Conservation (phyloP, 768 basidiomycete genomes). For the Astraeus odoratus region DNA sequence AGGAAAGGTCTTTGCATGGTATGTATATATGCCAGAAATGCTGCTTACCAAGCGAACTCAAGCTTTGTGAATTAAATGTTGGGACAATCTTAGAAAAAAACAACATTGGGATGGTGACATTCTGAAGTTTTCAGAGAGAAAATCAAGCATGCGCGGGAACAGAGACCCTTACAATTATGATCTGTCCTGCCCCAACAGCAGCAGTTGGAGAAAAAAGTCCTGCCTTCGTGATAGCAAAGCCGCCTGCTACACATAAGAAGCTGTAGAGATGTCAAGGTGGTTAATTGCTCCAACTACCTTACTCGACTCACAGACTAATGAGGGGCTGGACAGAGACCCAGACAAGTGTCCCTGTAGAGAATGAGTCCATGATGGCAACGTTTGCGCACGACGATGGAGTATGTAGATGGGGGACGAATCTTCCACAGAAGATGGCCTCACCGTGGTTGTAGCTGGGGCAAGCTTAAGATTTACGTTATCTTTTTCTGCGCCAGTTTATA, state of each 20-base stretch:
- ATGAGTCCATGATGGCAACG: conserved; percentile 10
- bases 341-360: conserved; percentile 40
- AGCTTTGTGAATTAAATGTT: conserved; percentile 52
- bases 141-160: neutral
- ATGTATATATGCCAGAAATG: neutral
- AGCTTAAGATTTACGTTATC: too few relatives aligned
- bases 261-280: conserved; percentile 28
- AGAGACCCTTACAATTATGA: conserved; percentile 38
- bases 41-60: conserved; percentile 43
- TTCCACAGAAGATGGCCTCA: too few relatives aligned
- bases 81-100: conserved; percentile 71
- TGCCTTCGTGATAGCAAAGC: conserved; percentile 52
- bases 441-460: too few relatives aligned
- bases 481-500: too few relatives aligned
- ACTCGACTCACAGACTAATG: conserved; percentile 46
- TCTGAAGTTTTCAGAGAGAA: conserved; percentile 26
- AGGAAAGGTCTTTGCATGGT: neutral
- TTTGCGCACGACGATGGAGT: too few relatives aligned
- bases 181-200: conserved; percentile 52
- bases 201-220: conserved; percentile 55
- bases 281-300: too few relatives aligned
- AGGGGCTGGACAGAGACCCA: conserved; percentile 60
- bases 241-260: conserved; percentile 45
- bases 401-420: too few relatives aligned
- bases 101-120: conserved; percentile 55